These are phyloP conservation scores for Colletotrichum sp. DNA, from an alignment of 2,329 filamentous ascomycete species.

Conservation along the genomic window DNA sequence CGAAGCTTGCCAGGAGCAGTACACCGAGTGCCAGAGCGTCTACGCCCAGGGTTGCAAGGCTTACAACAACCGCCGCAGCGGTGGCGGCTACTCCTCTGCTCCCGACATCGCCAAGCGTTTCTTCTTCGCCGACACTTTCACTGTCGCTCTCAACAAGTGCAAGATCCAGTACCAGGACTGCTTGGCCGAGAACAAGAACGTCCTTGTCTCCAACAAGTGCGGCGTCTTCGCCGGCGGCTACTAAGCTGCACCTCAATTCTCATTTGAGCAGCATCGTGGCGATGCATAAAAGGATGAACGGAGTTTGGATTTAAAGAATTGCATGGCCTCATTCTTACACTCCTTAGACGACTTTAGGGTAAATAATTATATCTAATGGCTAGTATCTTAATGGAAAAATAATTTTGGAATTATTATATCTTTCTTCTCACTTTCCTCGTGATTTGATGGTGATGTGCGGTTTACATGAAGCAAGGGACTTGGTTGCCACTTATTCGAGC, in stretches of 20 bases:
- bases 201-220: conserved; percentile 44
- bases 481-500: neutral
- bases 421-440: neutral
- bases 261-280: neutral
- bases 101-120: conserved; percentile 22
- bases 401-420: neutral
- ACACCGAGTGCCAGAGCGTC: conserved; percentile 48
- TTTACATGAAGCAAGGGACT: neutral
- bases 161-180: conserved; percentile 55
- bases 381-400: neutral
- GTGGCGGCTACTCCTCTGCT: conserved; percentile 9
- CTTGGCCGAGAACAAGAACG: conserved; percentile 43
- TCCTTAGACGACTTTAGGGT: neutral
- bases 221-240: conserved; percentile 33
- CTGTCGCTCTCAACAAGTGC: conserved; percentile 45
- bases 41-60: conserved; percentile 55
- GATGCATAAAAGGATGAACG: neutral
- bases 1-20: conserved; percentile 60
- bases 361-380: conserved; percentile 9
- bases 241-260: neutral
- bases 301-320: neutral
- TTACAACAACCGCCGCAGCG: conserved; percentile 23
- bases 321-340: neutral
- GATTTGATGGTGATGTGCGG: neutral
- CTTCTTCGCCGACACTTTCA: conserved; percentile 29